Percentiles rank a stretch among this genome's conserved stretches.
phyloP scores from a whole-genome alignment of 106 monocot genomes.

The Phalaenopsis equestris region DNA sequence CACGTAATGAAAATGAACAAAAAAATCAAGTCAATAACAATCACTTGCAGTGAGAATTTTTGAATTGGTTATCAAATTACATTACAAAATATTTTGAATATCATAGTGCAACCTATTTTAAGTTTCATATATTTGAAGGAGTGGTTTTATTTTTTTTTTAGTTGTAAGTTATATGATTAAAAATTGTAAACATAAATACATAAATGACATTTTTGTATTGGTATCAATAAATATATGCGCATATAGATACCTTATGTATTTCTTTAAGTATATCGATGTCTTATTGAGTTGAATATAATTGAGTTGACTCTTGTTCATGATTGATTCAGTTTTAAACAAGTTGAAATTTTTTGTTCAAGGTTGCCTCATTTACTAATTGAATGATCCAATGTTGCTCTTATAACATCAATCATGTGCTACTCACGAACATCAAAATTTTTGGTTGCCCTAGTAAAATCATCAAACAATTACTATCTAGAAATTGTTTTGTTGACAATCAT shows the following conservation, averaged over 20 bases:
- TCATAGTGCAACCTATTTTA: background rate
- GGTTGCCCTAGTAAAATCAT: background rate
- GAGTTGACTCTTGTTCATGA: background rate
- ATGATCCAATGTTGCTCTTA: background rate
- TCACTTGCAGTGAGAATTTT: background rate
- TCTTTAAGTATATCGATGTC: background rate
- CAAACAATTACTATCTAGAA: background rate
- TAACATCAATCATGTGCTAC: background rate
- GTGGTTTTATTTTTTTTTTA: no score
- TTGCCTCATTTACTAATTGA: background rate
- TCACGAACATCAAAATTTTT: no score
- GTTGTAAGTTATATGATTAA: background rate
- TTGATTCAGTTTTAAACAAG: no score
- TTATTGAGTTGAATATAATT: background rate
- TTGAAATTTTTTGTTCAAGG: no score
- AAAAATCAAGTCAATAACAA: background rate
- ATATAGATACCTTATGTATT: background rate
- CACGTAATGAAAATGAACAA: background rate
- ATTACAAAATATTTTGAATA: background rate
- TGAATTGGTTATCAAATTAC: background rate
- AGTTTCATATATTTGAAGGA: background rate
- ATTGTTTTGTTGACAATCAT: background rate
- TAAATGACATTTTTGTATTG: background rate
- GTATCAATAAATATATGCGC: background rate
- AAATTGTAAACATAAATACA: background rate